phyloP scores from a whole-genome alignment of 2,329 filamentous ascomycete species.

The Allantophomopsis lycopodina region DNA sequence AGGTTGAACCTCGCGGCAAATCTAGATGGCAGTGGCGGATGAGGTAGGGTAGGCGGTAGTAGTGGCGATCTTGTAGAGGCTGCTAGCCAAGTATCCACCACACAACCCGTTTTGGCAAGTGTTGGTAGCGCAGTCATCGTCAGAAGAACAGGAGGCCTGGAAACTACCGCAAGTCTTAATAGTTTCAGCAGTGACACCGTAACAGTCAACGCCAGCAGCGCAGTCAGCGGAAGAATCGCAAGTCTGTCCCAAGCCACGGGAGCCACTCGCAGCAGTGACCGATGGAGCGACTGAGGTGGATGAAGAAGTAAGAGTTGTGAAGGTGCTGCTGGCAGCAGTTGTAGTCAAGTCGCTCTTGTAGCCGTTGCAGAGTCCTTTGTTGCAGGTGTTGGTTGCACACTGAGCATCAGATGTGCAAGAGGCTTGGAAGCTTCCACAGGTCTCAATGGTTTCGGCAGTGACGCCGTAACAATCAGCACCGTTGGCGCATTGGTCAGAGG shows the following conservation, averaged over 20 bases:
- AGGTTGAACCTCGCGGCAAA: too few species aligned
- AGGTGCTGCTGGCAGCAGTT: background rate
- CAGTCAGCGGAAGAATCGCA: constrained; percentile 5
- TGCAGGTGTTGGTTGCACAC: background rate
- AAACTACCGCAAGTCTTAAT: constrained; percentile 6
- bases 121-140: constrained; percentile 7
- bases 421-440: background rate
- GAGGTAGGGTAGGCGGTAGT: too few species aligned
- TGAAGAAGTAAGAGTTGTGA: background rate
- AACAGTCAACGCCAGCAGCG: constrained; percentile 5
- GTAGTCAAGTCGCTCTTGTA: background rate
- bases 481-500: background rate
- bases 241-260: constrained; percentile 4
- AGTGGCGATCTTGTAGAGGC: too few species aligned
- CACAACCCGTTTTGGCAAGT: constrained; percentile 6
- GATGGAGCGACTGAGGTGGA: background rate
- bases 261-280: background rate
- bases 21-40: too few species aligned
- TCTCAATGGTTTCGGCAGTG: background rate
- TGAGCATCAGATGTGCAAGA: background rate
- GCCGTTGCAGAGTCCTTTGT: background rate
- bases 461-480: background rate
- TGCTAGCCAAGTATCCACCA: constrained; percentile 2
- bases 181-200: constrained; percentile 3
- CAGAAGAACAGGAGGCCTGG: constrained; percentile 3